These are phyloP conservation scores for Dimocarpus longan DNA, from an alignment of 345 rosid genomes.

Conservation along the genomic window DNA sequence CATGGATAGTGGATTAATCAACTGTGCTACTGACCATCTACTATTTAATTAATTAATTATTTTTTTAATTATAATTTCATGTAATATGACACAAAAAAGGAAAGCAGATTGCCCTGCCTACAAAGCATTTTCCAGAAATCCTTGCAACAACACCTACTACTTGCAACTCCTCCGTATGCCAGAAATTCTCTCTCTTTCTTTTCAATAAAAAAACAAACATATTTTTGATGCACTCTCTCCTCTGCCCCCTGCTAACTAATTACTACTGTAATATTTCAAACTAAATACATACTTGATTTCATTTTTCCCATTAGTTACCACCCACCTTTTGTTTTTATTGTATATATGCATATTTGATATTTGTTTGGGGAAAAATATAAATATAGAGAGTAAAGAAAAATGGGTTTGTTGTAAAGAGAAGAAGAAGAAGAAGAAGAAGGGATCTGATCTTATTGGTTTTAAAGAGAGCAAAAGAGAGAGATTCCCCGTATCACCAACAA, in stretches of 20 bases:
- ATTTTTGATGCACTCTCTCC: slow-evolving; percentile 1
- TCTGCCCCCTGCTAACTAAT: slow-evolving; percentile 18
- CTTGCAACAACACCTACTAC: slow-evolving; percentile 29
- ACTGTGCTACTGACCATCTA: no score
- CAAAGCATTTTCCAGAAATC: slow-evolving; percentile 54
- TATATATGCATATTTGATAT: neutral
- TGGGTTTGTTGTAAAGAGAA: neutral
- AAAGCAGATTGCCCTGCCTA: slow-evolving; percentile 35
- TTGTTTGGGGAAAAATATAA: no score
- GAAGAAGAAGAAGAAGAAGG: neutral
- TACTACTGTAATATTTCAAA: neutral
- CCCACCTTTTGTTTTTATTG: neutral
- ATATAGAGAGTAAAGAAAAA: slow-evolving; percentile 7
- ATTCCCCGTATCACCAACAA: neutral
- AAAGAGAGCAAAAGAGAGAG: neutral
- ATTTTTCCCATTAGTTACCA: neutral
- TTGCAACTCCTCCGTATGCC: slow-evolving; percentile 32
- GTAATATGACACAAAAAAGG: slow-evolving; percentile 18
- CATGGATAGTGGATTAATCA: no score
- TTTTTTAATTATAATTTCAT: neutral
- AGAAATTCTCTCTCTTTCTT: slow-evolving; percentile 21
- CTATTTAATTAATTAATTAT: neutral
- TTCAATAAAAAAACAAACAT: slow-evolving; percentile 9
- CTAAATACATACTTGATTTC: neutral
- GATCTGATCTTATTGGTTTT: neutral